Base-by-base conservation (phyloP, 2,329 filamentous ascomycete genomes). In the Botrytis fragariae region DNA sequence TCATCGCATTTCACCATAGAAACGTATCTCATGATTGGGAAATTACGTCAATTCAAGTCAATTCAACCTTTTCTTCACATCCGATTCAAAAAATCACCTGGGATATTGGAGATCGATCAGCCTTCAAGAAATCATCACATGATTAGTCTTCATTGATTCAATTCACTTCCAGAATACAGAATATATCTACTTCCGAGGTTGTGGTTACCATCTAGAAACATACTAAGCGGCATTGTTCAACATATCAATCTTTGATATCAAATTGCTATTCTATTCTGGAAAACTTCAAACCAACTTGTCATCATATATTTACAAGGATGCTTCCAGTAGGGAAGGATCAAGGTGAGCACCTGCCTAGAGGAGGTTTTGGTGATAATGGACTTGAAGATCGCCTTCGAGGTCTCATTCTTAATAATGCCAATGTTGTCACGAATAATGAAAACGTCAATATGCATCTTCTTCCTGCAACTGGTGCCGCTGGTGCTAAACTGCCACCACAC, bases 341-440 rank as follows among this genome's bases (percentile, higher is more conserved):
- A 54, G 39, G 14, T 60, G 71, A 12, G 7, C 25, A 60, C 18
- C 65, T 42, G 25, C 44, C 61, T 42, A 35, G 61, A 62, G 71
- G 71, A 39, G 44, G 25, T 35, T 37, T 44, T 25, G 37, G 44
- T 70, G 73, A 75, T 72, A 73, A 73, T 61, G 73, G 77, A 57
- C 82, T 91, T 12, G 90, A 92, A 78, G 84, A 87, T 68, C 87
- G 86, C 71, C 82, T 92, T 57, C 86, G 89, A 63, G 84, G 83
- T 74, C 86, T 92, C 80, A 90, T 90, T 44, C 83, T 92, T 68
- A 85, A 83, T 75, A 88, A 89, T 78, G 82, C 83, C 67, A 81
- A 72, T 54, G 37, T 72, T 45, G 39, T 16, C 35, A 69, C 65
- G n/a, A 57, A 68, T 39, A 63, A 72, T 35, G 22, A 60, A 16